Percentiles rank a stretch among this genome's conserved stretches.
These are phyloP conservation scores for Thermomyces lanuginosus DNA, from an alignment of 2,329 filamentous ascomycete genomes.

Conservation along the genomic window DNA sequence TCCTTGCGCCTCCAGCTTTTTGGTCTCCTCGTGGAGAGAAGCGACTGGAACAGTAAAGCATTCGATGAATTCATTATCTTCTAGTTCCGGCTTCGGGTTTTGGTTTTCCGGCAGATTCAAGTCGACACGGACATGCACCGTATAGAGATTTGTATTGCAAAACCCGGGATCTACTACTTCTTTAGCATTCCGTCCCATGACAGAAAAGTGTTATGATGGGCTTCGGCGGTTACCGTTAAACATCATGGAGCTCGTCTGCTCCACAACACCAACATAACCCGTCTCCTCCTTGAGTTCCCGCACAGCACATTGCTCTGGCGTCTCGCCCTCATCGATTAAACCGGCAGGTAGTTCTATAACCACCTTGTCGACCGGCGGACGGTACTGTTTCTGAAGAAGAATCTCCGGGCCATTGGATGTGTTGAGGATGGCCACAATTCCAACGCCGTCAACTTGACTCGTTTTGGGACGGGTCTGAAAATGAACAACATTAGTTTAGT, in stretches of 20 bases:
- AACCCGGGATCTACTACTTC: conserved; percentile 28
- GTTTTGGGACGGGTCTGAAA: conserved; percentile 32
- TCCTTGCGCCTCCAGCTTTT: conserved; percentile 50
- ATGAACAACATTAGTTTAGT: conserved; percentile 2
- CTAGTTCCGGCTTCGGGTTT: conserved; percentile 50
- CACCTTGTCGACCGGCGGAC: conserved; percentile 39
- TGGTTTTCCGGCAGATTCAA: conserved; percentile 53
- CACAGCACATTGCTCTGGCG: conserved; percentile 39
- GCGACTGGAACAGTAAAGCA: conserved; percentile 53
- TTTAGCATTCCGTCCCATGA: background rate
- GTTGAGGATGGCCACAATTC: conserved; percentile 35
- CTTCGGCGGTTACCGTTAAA: conserved; percentile 24
- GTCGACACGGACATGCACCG: conserved; percentile 57
- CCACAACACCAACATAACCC: conserved; percentile 35
- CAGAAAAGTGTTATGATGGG: conserved; percentile 1
- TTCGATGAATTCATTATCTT: conserved; percentile 72
- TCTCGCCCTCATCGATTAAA: conserved; percentile 41
- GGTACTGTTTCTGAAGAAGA: conserved; percentile 41
- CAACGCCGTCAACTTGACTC: conserved; percentile 39
- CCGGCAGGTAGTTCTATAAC: conserved; percentile 44
- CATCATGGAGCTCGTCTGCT: conserved; percentile 28
- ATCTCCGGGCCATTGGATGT: conserved; percentile 19
- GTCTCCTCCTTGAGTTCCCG: conserved; percentile 44
- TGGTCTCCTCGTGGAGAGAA: conserved; percentile 49
- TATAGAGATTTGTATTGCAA: conserved; percentile 34